A percentile compares a stretch with the other conserved stretches of the same genome.
Conservation (phyloP, 495 filamentous ascomycete species). For the Talaromyces ruber region DNA sequence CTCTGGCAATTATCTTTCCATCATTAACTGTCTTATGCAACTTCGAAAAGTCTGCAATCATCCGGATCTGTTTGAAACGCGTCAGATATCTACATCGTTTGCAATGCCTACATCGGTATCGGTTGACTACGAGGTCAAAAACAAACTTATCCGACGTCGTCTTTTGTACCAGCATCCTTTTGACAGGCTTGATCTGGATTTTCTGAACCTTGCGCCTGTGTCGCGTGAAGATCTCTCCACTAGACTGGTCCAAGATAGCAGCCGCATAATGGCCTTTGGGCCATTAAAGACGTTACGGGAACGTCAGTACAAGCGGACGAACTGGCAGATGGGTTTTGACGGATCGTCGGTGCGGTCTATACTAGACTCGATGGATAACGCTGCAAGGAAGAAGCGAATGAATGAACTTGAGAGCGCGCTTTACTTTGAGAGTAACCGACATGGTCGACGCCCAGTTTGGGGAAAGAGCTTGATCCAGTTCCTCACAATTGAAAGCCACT, state of each 20-base stretch:
- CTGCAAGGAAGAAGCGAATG: slow-evolving; percentile 60
- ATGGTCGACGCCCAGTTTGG: slow-evolving; percentile 73
- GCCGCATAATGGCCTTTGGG: slow-evolving; percentile 53
- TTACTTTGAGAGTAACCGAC: slow-evolving; percentile 72
- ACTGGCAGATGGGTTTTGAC: slow-evolving; percentile 51
- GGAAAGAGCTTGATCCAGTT: slow-evolving; percentile 66
- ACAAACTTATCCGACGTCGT: slow-evolving; percentile 58
- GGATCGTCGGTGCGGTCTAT: slow-evolving; percentile 58
- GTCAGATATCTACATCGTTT: slow-evolving; percentile 95
- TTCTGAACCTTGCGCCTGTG: slow-evolving; percentile 74
- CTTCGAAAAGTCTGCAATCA: slow-evolving; percentile 98
- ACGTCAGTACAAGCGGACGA: slow-evolving; percentile 53
- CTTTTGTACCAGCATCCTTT: slow-evolving; percentile 59
- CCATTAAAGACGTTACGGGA: slow-evolving; percentile 54
- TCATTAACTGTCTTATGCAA: slow-evolving; percentile 98
- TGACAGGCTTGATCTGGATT: slow-evolving; percentile 58
- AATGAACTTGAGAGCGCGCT: slow-evolving; percentile 73
- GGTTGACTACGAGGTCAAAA: slow-evolving; percentile 71
- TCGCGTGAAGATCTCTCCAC: slow-evolving; percentile 58
- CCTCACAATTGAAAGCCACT: slow-evolving; percentile 52
- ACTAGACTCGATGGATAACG: slow-evolving; percentile 63
- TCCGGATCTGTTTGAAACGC: slow-evolving; percentile 94
- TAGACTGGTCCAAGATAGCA: slow-evolving; percentile 51
- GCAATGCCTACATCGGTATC: slow-evolving; percentile 79
- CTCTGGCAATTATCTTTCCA: slow-evolving; percentile 95